These are phyloP conservation scores for Hyaloperonospora brassicae DNA, from an alignment of 352 stramenopile species.

Conservation along the genomic window DNA sequence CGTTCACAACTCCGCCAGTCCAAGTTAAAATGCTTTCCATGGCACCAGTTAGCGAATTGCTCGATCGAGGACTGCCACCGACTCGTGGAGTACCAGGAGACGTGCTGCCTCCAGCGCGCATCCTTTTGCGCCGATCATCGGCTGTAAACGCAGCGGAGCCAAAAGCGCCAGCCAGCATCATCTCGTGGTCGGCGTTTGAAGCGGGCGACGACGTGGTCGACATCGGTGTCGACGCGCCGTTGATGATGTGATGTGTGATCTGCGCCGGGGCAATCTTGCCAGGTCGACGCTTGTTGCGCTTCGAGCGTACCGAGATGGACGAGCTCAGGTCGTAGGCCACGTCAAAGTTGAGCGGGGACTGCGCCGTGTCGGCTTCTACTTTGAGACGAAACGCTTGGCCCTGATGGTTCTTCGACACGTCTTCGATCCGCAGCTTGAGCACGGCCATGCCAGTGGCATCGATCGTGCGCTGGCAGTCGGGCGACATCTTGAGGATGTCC, in stretches of 20 bases:
- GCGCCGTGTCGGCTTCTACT: constrained; percentile 84
- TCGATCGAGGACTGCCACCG: constrained; percentile 20
- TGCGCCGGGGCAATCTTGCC: constrained; percentile 36
- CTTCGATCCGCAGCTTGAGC: constrained; percentile 90
- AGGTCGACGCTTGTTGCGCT: constrained; percentile 88
- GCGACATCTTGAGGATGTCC: constrained; percentile 89
- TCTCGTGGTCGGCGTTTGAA: constrained; percentile 59
- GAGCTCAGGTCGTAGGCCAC: constrained; percentile 87
- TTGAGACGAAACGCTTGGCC: constrained; percentile 90
- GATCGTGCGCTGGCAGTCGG: constrained; percentile 80
- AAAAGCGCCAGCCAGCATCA: constrained; percentile 38
- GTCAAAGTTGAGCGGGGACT: constrained; percentile 84
- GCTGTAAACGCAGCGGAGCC: constrained; percentile 39
- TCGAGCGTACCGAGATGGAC: constrained; percentile 90
- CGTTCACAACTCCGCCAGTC: constrained; percentile 65
- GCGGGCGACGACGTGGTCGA: constrained; percentile 60
- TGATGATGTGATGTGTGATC: constrained; percentile 75
- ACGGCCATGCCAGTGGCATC: constrained; percentile 73
- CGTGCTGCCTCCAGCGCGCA: constrained; percentile 33
- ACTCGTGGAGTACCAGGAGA: constrained; percentile 28
- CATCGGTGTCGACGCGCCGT: constrained; percentile 50
- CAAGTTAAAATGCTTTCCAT: constrained; percentile 74
- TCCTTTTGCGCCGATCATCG: constrained; percentile 63
- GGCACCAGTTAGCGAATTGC: constrained; percentile 43
- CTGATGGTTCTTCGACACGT: constrained; percentile 97